phyloP scores from a whole-genome alignment of 768 basidiomycete genomes.

The Serendipita vermifera region DNA sequence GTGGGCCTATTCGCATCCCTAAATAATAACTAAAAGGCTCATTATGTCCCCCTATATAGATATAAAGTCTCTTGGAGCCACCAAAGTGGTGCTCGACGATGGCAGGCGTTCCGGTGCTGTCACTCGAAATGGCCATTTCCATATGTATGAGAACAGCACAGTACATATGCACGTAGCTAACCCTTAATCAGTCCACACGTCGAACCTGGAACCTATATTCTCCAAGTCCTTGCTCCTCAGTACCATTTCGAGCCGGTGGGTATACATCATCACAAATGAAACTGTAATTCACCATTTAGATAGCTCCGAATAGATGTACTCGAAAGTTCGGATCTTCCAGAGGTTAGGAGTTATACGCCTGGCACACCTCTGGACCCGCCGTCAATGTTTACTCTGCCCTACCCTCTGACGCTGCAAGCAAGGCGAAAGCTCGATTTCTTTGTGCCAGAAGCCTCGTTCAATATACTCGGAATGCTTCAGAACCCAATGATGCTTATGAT shows the following conservation, averaged over 20 bases:
- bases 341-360: slow-evolving; percentile 49
- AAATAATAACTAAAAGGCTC: not conserved
- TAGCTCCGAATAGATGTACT: slow-evolving; percentile 60
- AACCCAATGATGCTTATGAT: slow-evolving; percentile 80
- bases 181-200: slow-evolving; percentile 48
- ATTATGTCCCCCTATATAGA: not conserved
- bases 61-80: not conserved
- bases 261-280: not conserved
- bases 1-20: not conserved
- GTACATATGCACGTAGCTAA: too few species aligned
- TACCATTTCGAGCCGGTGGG: slow-evolving; percentile 56
- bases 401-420: slow-evolving; percentile 47
- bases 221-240: slow-evolving; percentile 56
- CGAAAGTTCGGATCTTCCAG: slow-evolving; percentile 27
- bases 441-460: slow-evolving; percentile 57
- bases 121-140: not conserved
- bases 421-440: slow-evolving; percentile 51
- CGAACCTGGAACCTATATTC: slow-evolving; percentile 51
- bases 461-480: slow-evolving; percentile 58
- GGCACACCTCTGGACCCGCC: slow-evolving; percentile 58
- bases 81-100: slow-evolving; percentile 2
- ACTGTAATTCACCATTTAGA: not conserved
- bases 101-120: not conserved
- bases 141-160: not conserved
- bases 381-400: slow-evolving; percentile 37